phyloP scores from a whole-genome alignment of 78 protist species.

The Monosiga brevicollis region DNA sequence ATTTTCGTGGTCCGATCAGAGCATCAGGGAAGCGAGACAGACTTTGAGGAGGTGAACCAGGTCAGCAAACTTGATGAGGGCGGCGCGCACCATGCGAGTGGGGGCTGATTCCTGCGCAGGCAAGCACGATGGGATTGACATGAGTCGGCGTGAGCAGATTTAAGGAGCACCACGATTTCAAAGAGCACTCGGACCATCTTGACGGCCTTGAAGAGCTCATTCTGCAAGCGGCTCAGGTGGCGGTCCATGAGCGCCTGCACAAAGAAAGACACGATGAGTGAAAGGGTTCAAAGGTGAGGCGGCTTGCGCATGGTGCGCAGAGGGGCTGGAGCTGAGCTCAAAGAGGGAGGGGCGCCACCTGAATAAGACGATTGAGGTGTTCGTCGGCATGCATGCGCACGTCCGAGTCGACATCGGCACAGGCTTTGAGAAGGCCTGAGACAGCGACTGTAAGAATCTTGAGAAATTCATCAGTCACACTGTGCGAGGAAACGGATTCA shows the following conservation, averaged over 20 bases:
- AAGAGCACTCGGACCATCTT: neutral
- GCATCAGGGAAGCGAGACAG: neutral
- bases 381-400: constrained; percentile 9
- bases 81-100: neutral
- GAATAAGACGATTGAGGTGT: neutral
- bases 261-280: neutral
- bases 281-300: neutral
- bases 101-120: neutral
- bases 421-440: neutral
- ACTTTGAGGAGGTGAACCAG: constrained; percentile 8
- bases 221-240: neutral
- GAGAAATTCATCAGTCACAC: no score
- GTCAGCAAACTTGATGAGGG: constrained; percentile 6
- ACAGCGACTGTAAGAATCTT: neutral
- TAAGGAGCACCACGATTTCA: neutral
- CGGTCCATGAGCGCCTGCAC: neutral
- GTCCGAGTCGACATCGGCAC: constrained; percentile 4
- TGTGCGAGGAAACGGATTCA: no score
- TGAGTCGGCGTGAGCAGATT: no score
- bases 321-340: neutral
- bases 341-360: neutral
- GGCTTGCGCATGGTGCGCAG: neutral
- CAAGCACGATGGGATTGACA: neutral
- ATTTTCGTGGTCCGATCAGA: no score
- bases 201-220: neutral